Percentiles rank a stretch among this genome's conserved stretches.
Evolutionary conservation across 2,329 filamentous ascomycete species (phyloP).

Genomic region (Aspergillus flavus): DNA sequence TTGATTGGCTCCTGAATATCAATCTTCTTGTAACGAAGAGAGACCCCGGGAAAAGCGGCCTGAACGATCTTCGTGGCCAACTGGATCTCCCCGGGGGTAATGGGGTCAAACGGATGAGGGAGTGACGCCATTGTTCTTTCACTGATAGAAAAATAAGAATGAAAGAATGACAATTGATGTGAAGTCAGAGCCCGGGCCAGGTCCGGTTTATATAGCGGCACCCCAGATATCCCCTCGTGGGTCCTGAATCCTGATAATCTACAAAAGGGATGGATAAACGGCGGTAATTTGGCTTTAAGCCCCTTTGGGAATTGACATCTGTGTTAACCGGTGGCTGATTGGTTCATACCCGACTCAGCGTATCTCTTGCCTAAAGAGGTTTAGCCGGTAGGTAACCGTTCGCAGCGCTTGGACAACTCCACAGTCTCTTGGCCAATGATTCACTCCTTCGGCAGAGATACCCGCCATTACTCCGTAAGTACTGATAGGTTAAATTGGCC

Average conservation of each 20-base stretch:
- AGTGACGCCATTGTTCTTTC: constrained; percentile 15
- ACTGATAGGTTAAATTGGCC: background rate
- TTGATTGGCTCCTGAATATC: constrained; percentile 68
- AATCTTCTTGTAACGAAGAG: constrained; percentile 63
- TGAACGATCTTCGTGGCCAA: constrained; percentile 43
- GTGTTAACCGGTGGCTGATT: constrained; percentile 4
- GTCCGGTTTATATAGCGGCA: constrained; percentile 1
- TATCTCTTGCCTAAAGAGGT: constrained; percentile 14
- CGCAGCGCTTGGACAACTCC: too few relatives aligned
- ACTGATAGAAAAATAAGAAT: background rate
- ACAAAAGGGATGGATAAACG: background rate
- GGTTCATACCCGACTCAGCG: constrained; percentile 13
- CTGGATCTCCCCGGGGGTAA: constrained; percentile 43
- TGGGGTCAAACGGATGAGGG: constrained; percentile 45
- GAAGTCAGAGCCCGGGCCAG: background rate
- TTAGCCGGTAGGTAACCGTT: background rate
- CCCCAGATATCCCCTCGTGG: background rate
- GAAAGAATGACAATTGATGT: background rate
- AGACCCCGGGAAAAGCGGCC: constrained; percentile 38
- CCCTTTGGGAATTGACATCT: background rate
- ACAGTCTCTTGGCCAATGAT: too few relatives aligned
- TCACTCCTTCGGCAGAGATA: too few relatives aligned
- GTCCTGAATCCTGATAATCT: background rate
- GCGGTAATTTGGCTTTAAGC: background rate
- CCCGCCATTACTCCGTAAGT: too few relatives aligned